Evolutionary conservation across 2,329 filamentous ascomycete genomes (phyloP).

Genomic region (Penicillium sp.): DNA sequence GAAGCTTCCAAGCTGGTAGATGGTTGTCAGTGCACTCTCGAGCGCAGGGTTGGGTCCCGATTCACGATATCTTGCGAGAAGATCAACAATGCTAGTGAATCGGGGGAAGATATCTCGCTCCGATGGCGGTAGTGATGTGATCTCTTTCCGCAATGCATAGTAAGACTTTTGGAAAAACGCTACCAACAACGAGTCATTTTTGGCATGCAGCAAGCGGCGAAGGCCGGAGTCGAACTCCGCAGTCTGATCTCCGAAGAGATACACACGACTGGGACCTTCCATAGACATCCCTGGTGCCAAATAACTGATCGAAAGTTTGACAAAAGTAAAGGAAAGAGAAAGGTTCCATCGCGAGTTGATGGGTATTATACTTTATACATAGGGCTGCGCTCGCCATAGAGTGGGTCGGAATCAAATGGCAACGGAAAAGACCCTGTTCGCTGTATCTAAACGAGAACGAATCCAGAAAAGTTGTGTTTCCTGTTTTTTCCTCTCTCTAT

Average conservation of each 20-base stretch:
- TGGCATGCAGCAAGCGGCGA: slow-evolving; percentile 43
- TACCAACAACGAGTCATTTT: slow-evolving; percentile 45
- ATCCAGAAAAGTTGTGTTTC: slow-evolving; percentile 3
- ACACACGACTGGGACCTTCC: slow-evolving; percentile 37
- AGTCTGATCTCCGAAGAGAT: slow-evolving; percentile 52
- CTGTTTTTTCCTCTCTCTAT: slow-evolving; percentile 7
- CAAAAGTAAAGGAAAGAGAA: slow-evolving; percentile 4
- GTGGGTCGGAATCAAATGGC: slow-evolving; percentile 11
- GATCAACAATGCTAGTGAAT: slow-evolving; percentile 43
- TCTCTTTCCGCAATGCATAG: slow-evolving; percentile 45
- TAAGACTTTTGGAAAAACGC: slow-evolving; percentile 48
- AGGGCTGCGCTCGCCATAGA: not conserved
- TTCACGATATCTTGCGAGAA: slow-evolving; percentile 38
- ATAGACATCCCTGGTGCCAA: slow-evolving; percentile 24
- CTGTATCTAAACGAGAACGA: not conserved
- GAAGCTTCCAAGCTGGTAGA: slow-evolving; percentile 47
- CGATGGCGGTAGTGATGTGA: slow-evolving; percentile 37
- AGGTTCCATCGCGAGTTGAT: not conserved
- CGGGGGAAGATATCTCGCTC: slow-evolving; percentile 40
- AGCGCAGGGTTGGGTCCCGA: slow-evolving; percentile 40
- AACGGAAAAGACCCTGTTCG: slow-evolving; percentile 5
- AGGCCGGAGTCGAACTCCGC: slow-evolving; percentile 46
- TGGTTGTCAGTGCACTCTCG: slow-evolving; percentile 47
- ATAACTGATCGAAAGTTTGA: slow-evolving; percentile 11
- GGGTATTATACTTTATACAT: slow-evolving; percentile 24